Evolutionary conservation across 176 grass and related monocot species (phyloP).

Genomic region (Aechmea fasciata): DNA sequence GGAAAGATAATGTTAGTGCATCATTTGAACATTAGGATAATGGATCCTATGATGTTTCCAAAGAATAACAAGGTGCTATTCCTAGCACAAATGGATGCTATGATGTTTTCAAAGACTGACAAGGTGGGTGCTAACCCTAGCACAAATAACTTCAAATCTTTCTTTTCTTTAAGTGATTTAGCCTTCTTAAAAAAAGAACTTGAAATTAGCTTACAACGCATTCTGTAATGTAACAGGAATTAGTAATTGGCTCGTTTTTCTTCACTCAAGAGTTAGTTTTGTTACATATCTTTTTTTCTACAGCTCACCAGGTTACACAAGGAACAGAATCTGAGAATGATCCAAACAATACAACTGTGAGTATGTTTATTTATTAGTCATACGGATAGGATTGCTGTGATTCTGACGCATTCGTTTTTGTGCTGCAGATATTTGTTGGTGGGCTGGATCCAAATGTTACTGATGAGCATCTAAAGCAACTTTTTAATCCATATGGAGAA

Average conservation of each 20-base stretch:
- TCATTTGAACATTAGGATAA: too few species aligned
- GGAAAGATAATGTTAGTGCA: too few species aligned
- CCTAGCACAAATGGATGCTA: too few species aligned
- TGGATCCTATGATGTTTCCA: too few species aligned
- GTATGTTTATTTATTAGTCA: conserved; percentile 14
- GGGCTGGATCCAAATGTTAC: conserved; percentile 85
- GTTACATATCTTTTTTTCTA: conserved; percentile 12
- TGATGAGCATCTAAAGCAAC: conserved; percentile 70
- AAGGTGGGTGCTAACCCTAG: too few species aligned
- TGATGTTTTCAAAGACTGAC: too few species aligned
- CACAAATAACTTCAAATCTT: too few species aligned
- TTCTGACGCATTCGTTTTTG: conserved; percentile 34
- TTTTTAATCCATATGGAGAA: conserved; percentile 71
- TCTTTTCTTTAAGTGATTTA: too few species aligned
- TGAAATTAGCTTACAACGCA: too few species aligned
- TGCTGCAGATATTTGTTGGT: conserved; percentile 83
- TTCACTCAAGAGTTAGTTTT: conserved; percentile 19
- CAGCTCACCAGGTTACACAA: conserved; percentile 52
- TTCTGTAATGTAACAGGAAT: too few species aligned
- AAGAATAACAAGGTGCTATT: too few species aligned
- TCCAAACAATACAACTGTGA: conserved; percentile 85
- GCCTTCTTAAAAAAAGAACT: too few species aligned
- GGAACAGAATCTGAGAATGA: conserved; percentile 53
- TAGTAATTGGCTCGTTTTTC: not conserved
- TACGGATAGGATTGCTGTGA: conserved; percentile 2